Base-by-base conservation (phyloP, 345 rosid species). In the Dimocarpus longan region DNA sequence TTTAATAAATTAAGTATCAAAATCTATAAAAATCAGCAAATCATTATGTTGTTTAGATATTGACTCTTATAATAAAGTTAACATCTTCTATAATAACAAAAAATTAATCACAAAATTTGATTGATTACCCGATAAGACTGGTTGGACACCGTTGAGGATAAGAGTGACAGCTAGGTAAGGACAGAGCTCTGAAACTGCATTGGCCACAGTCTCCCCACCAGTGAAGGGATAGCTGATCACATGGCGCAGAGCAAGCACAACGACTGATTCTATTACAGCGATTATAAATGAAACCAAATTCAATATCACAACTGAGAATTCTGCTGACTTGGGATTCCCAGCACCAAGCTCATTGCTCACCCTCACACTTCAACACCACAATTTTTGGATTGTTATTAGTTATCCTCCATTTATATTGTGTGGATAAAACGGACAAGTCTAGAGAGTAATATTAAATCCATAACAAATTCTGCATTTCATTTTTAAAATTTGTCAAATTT, bases 331-430 rank as follows among this genome's bases (percentile, higher is more conserved):
- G 3, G 94, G 93, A 78, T 92, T 87, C 19, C 89, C 93, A 1
- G 94, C 97, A 79, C 97, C 97, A 16, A 92, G 75, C 79, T 89
- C 94, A 73, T 92, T 92, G 85, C 97, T 82, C 8, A 91, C 91
- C 43, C 97, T 88, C 64, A 91, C 92, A 77, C 93, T 92, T 4
- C 54, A 24, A 13, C 32, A 21, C 2, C 65, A 26, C 40, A 50
- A 21, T 12, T 28, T 16, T 1, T 16, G 37, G 37, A 32, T 32
- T 32, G 3, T 32, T 32, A 32, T 1, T 32, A 32, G 37, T 32
- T 32, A 32, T 32, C 37, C 37, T 26, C 0, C 28, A 26, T 26
- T 26, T 26, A 26, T 26, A 32, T 32, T 32, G 37, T 32, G 37
- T 32, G 2, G 37, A 32, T 32, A 32, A 32, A 32, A 32, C 37